Percentiles rank a stretch among this genome's conserved stretches.
Evolutionary conservation across 108 stramenopile genomes (phyloP).

Genomic region (Cyclotella baltica): DNA sequence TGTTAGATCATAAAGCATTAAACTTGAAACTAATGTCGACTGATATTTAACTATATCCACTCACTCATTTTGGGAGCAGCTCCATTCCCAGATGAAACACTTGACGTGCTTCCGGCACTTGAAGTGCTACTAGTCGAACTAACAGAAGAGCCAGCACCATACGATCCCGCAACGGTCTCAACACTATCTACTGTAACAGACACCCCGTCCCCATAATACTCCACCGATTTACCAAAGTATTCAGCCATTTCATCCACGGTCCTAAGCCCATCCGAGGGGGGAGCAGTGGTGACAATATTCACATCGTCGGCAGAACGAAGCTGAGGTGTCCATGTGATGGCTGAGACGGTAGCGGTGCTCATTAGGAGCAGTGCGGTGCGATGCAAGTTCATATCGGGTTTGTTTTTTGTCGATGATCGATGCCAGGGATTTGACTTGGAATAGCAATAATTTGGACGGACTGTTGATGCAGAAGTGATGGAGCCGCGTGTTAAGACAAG

Average conservation of each 20-base stretch:
- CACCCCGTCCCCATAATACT: conserved; percentile 4
- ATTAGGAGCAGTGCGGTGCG: not conserved
- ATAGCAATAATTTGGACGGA: not conserved
- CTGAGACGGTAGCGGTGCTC: not conserved
- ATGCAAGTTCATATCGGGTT: conserved; percentile 2
- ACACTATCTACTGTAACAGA: not conserved
- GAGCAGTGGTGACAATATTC: not conserved
- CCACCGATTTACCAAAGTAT: not conserved
- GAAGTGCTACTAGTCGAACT: too few relatives aligned
- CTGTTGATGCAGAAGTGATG: too few relatives aligned
- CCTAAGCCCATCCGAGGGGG: not conserved
- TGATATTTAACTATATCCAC: not conserved
- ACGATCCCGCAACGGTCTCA: not conserved
- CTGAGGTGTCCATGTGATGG: not conserved
- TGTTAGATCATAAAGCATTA: not conserved
- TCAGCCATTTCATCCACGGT: not conserved
- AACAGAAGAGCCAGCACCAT: not conserved
- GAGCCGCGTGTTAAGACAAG: too few relatives aligned
- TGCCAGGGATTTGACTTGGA: not conserved
- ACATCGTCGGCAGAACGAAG: not conserved
- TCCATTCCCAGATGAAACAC: not conserved
- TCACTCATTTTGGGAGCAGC: not conserved
- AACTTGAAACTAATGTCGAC: not conserved
- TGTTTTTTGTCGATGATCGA: not conserved
- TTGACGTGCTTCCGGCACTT: not conserved